phyloP scores from a whole-genome alignment of 805 yeast genomes.

The Ascoidea asiatica region DNA sequence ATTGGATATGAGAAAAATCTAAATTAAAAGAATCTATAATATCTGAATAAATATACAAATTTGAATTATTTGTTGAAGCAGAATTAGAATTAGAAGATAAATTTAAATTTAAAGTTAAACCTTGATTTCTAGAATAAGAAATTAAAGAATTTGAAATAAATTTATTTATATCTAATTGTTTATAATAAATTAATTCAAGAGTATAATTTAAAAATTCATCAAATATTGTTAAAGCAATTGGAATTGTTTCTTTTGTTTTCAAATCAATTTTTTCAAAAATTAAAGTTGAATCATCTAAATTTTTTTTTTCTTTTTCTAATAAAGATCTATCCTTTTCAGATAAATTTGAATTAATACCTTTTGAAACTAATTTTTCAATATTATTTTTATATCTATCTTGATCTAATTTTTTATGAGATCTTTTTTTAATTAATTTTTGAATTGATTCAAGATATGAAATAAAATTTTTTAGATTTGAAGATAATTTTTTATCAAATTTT shows the following conservation, averaged over 20 bases:
- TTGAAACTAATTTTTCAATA: slow-evolving; percentile 16
- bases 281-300: slow-evolving; percentile 12
- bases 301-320: slow-evolving; percentile 15
- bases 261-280: slow-evolving; percentile 14
- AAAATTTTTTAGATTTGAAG: slow-evolving; percentile 15
- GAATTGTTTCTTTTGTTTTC: slow-evolving; percentile 19
- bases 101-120: not conserved
- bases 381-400: slow-evolving; percentile 18
- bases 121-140: not conserved
- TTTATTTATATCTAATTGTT: slow-evolving; percentile 17
- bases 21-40: not conserved
- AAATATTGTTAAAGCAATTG: slow-evolving; percentile 21
- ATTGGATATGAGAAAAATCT: not conserved
- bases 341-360: slow-evolving; percentile 18
- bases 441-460: slow-evolving; percentile 17
- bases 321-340: slow-evolving; percentile 19
- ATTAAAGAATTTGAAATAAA: not conserved
- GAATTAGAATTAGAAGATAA: no score
- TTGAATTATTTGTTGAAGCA: no score
- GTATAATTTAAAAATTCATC: slow-evolving; percentile 27
- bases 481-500: slow-evolving; percentile 7
- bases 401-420: slow-evolving; percentile 19
- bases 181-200: slow-evolving; percentile 19
- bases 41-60: not conserved
- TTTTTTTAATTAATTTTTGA: slow-evolving; percentile 20